These are phyloP conservation scores for Metarhizium album DNA, from an alignment of 2,329 filamentous ascomycete genomes.

Conservation along the genomic window DNA sequence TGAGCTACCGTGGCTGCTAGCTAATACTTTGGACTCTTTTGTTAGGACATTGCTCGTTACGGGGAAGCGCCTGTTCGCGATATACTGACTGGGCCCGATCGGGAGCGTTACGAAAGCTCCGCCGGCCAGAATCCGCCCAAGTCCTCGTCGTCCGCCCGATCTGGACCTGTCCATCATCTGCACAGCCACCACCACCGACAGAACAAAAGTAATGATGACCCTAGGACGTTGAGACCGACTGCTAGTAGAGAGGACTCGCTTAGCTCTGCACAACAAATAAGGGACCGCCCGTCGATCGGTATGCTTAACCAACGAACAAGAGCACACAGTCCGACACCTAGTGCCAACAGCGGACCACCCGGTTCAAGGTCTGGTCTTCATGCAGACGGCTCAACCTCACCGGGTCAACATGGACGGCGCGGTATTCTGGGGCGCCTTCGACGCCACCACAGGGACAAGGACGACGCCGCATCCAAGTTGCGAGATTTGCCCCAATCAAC, in stretches of 20 bases:
- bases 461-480: slow-evolving; percentile 35
- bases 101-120: slow-evolving; percentile 50
- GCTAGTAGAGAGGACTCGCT: slow-evolving; percentile 59
- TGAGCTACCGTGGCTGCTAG: neutral
- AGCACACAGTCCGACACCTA: slow-evolving; percentile 74
- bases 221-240: slow-evolving; percentile 56
- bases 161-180: slow-evolving; percentile 52
- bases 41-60: slow-evolving; percentile 62
- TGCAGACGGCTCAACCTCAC: slow-evolving; percentile 47
- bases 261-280: slow-evolving; percentile 33
- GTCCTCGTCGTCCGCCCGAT: slow-evolving; percentile 52
- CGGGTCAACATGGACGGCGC: slow-evolving; percentile 41
- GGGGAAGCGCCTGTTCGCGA: slow-evolving; percentile 68
- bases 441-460: slow-evolving; percentile 40
- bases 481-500: slow-evolving; percentile 41
- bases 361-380: slow-evolving; percentile 36
- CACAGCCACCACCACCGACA: slow-evolving; percentile 55
- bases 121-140: slow-evolving; percentile 39
- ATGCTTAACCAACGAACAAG: slow-evolving; percentile 44
- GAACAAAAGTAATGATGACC: slow-evolving; percentile 58
- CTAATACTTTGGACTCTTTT: slow-evolving; percentile 2
- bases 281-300: slow-evolving; percentile 38
- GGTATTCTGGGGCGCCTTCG: slow-evolving; percentile 40
- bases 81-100: slow-evolving; percentile 57
- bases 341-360: slow-evolving; percentile 48